These are phyloP conservation scores for Endothia cerciana DNA, from an alignment of 2,329 filamentous ascomycete species.

Conservation along the genomic window DNA sequence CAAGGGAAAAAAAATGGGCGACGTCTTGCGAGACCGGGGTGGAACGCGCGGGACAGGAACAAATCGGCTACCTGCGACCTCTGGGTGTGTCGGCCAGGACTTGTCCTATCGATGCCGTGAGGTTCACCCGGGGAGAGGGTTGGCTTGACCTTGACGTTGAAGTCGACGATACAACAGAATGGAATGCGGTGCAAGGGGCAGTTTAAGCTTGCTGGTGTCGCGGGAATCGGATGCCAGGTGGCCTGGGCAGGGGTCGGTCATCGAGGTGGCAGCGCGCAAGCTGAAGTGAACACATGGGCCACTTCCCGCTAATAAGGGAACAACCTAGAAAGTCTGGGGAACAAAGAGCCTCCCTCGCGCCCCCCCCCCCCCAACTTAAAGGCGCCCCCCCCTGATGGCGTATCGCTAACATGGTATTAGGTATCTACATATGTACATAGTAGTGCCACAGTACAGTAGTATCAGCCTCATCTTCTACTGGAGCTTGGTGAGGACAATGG, in stretches of 20 bases:
- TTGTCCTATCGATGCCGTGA: background rate
- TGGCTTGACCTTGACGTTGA: background rate
- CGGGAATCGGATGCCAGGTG: conserved; percentile 38
- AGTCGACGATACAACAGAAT: background rate
- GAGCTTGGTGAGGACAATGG: background rate
- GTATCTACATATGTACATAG: no score
- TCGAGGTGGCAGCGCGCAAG: no score
- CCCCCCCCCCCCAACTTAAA: background rate
- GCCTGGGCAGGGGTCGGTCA: conserved; percentile 37
- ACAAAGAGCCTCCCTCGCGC: background rate
- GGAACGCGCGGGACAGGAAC: background rate
- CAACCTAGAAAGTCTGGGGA: background rate
- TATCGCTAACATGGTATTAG: background rate
- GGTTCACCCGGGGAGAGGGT: background rate
- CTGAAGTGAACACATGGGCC: conserved; percentile 17
- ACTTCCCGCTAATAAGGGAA: conserved; percentile 2
- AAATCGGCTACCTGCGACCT: conserved; percentile 18
- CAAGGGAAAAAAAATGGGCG: conserved; percentile 11
- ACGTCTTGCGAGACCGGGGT: conserved; percentile 9
- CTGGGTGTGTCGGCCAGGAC: background rate
- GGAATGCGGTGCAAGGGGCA: conserved; percentile 6
- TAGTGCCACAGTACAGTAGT: no score
- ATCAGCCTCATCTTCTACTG: conserved; percentile 12
- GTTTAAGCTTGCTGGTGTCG: conserved; percentile 8
- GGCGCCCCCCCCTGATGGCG: background rate